Base-by-base conservation (phyloP, 345 rosid species). In the Citrus australasica region DNA sequence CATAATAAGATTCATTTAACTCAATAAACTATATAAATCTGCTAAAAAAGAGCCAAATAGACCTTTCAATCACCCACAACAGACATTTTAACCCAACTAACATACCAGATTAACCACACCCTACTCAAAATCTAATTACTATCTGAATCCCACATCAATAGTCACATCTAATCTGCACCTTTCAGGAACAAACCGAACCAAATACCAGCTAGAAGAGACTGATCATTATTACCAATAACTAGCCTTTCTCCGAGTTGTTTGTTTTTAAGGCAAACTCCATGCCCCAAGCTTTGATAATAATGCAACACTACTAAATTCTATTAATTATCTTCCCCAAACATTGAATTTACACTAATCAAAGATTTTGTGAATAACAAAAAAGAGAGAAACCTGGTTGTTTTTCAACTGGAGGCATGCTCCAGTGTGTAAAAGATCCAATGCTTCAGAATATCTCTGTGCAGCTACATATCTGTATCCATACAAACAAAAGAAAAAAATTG, bases 381-480 rank as follows among this genome's bases (percentile, higher is more conserved):
- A 67, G 80, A n/a, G 53, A 65, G 82, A 82, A 77, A 96, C 99
- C 98, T 94, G 89, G 81, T 83, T 81, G 27, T 89, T 84, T 60
- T 88, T 83, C 85, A 96, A 86, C 56, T 96, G 98, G 76, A 96
- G 83, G 82, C 92, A 90, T 3, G 99, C 90, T 37, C 99, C 99
- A 25, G 99, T 86, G 46, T 88, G 89, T 76, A 96, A 88, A 71
- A 96, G 73, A 83, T 94, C 94, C 81, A 90, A 81, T 81, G 99
- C 98, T 84, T 96, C 98, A 4, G 92, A 78, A 86, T 63, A 87
- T 83, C 99, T 85, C 82, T 92, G 92, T 73, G 95, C 92, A 53
- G 92, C 77, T 14, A 83, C 81, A 71, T 95, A 95, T 79, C 98
- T 95, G 86, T 62, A 72, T 70, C 13, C 27, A 37, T 2, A 24